Percentiles rank a stretch among this genome's conserved stretches.
Evolutionary conservation across 83 land plant genomes (phyloP).

Genomic region (Diphasiastrum complanatum): DNA sequence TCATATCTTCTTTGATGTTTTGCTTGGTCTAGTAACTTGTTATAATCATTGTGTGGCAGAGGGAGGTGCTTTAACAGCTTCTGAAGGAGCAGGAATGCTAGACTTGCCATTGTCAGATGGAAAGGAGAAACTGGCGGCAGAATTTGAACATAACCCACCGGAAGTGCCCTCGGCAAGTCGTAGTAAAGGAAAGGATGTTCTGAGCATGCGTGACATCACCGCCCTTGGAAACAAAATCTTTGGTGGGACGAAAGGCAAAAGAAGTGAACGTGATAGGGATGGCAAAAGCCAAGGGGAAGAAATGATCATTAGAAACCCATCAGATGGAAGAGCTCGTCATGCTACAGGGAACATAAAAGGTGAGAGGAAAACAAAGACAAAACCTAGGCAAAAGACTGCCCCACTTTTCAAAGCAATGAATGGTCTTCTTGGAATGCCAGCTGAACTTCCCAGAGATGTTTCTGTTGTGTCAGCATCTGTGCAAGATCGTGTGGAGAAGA

Average conservation of each 20-base stretch:
- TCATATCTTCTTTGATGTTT: too few relatives aligned
- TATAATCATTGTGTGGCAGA: too few relatives aligned
- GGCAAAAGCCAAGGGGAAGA: slow-evolving; percentile 37
- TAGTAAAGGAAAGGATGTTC: slow-evolving; percentile 53
- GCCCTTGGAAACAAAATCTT: slow-evolving; percentile 30
- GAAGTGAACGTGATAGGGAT: slow-evolving; percentile 88
- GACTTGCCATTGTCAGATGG: slow-evolving; percentile 2
- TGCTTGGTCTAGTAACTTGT: too few relatives aligned
- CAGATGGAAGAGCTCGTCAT: slow-evolving; percentile 36
- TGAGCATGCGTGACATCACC: slow-evolving; percentile 33
- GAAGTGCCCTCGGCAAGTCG: slow-evolving; percentile 46
- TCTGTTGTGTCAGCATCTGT: slow-evolving; percentile 18
- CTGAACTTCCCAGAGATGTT: slow-evolving; percentile 23
- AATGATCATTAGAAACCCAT: slow-evolving; percentile 25
- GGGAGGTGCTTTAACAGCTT: background rate
- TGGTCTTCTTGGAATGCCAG: slow-evolving; percentile 42
- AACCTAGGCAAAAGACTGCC: slow-evolving; percentile 74
- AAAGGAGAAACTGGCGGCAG: background rate
- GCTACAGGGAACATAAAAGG: slow-evolving; percentile 43
- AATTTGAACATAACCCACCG: background rate
- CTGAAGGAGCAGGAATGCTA: slow-evolving; percentile 1
- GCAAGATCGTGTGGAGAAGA: slow-evolving; percentile 15
- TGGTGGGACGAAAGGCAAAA: slow-evolving; percentile 81
- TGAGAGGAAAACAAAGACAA: slow-evolving; percentile 63
- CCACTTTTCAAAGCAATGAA: slow-evolving; percentile 60